These are phyloP conservation scores for Kodamaea plutei DNA, from an alignment of 1,139 yeast genomes.

Conservation along the genomic window DNA sequence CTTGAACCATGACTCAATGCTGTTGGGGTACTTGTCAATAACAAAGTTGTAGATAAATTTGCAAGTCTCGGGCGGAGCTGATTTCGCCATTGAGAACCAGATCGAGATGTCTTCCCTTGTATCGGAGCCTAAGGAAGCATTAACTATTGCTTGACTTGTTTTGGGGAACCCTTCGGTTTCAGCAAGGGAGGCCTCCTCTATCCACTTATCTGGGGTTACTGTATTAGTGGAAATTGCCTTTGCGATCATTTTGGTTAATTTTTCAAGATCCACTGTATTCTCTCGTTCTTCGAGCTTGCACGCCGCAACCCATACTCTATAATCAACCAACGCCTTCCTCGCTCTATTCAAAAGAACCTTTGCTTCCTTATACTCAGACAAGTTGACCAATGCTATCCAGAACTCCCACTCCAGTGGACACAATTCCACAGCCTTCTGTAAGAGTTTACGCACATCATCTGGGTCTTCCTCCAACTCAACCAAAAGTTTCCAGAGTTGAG, in stretches of 20 bases:
- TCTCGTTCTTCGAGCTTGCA: conserved; percentile 65
- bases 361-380: conserved; percentile 47
- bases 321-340: conserved; percentile 49
- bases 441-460: conserved; percentile 49
- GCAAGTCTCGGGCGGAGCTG: conserved; percentile 32
- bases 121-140: conserved; percentile 14
- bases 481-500: conserved; percentile 50
- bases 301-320: conserved; percentile 68
- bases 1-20: conserved; percentile 52
- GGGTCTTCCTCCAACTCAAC: conserved; percentile 44
- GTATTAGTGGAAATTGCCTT: conserved; percentile 40
- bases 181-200: conserved; percentile 34
- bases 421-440: conserved; percentile 65
- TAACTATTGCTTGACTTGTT: conserved; percentile 38
- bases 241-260: conserved; percentile 40
- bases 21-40: conserved; percentile 44
- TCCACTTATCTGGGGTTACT: conserved; percentile 5
- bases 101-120: conserved; percentile 8
- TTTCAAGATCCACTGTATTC: conserved; percentile 28
- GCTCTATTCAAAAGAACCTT: conserved; percentile 56
- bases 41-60: conserved; percentile 46
- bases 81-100: conserved; percentile 41
- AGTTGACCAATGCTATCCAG: conserved; percentile 53
- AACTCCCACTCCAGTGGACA: conserved; percentile 62
- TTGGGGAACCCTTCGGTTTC: conserved; percentile 32